Conservation (phyloP, 1,284 basidiomycete species). For the Anthracocystis panici-leucophaei region DNA sequence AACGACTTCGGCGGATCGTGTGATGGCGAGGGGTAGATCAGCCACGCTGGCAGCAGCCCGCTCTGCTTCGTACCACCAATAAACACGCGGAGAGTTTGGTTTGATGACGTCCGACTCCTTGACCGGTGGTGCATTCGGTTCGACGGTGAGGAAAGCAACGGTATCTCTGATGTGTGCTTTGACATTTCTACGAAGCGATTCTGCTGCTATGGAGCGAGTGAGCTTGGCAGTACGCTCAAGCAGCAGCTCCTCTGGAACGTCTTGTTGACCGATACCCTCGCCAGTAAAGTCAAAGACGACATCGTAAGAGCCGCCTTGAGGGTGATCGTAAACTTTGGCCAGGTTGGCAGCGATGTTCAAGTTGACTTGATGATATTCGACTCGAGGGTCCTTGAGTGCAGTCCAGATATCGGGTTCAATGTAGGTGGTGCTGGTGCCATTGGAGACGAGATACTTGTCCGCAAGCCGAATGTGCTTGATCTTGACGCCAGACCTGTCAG, state of each 20-base stretch:
- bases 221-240: slow-evolving; percentile 55
- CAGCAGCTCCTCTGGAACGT: slow-evolving; percentile 48
- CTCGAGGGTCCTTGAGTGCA: slow-evolving; percentile 48
- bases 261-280: slow-evolving; percentile 38
- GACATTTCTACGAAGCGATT: slow-evolving; percentile 30
- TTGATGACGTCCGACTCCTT: slow-evolving; percentile 42
- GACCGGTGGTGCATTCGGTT: slow-evolving; percentile 32
- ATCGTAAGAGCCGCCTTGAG: slow-evolving; percentile 42
- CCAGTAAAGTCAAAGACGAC: slow-evolving; percentile 60
- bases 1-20: slow-evolving; percentile 53
- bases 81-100: slow-evolving; percentile 35
- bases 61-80: slow-evolving; percentile 61
- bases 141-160: slow-evolving; percentile 39
- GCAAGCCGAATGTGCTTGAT: slow-evolving; percentile 52
- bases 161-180: slow-evolving; percentile 58
- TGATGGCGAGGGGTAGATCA: slow-evolving; percentile 48
- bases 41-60: slow-evolving; percentile 48
- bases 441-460: slow-evolving; percentile 54
- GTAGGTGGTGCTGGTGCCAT: slow-evolving; percentile 38
- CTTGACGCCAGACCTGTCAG: slow-evolving; percentile 6
- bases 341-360: slow-evolving; percentile 34
- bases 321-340: slow-evolving; percentile 35
- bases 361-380: slow-evolving; percentile 59
- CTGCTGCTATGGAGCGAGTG: slow-evolving; percentile 38
- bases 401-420: slow-evolving; percentile 41